Evolutionary conservation across 2,329 filamentous ascomycete species (phyloP).

Genomic region (Aotearoamyces nothofagi): DNA sequence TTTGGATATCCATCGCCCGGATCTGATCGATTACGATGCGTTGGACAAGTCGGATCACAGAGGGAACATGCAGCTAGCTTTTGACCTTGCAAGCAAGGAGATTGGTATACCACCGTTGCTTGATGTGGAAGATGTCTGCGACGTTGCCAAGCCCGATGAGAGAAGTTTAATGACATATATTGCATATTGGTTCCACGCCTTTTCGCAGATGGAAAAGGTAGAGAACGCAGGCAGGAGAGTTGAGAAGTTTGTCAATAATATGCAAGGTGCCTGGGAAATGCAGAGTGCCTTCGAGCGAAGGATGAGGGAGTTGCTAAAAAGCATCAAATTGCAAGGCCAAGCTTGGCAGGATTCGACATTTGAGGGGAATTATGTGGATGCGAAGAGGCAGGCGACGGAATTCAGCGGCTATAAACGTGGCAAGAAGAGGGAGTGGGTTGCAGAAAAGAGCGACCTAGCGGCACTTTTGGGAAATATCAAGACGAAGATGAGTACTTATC

Average conservation of each 20-base stretch:
- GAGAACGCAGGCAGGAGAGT: slow-evolving; percentile 93
- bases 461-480: slow-evolving; percentile 95
- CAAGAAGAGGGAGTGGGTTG: slow-evolving; percentile 89
- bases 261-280: slow-evolving; percentile 99
- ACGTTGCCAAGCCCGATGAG: slow-evolving; percentile 91
- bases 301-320: slow-evolving; percentile 67
- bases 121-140: slow-evolving; percentile 95
- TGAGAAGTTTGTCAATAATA: slow-evolving; percentile 96
- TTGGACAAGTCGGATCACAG: slow-evolving; percentile 88
- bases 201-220: slow-evolving; percentile 96
- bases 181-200: slow-evolving; percentile 99
- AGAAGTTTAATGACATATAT: slow-evolving; percentile 98
- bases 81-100: slow-evolving; percentile 89
- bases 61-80: slow-evolving; percentile 95
- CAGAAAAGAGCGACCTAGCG: slow-evolving; percentile 90
- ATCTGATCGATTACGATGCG: slow-evolving; percentile 91
- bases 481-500: slow-evolving; percentile 92
- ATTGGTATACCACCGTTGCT: slow-evolving; percentile 93
- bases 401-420: slow-evolving; percentile 86
- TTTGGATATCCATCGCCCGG: slow-evolving; percentile 90
- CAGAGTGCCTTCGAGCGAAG: slow-evolving; percentile 88
- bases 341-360: slow-evolving; percentile 71
- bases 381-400: slow-evolving; percentile 68
- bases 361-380: slow-evolving; percentile 82
- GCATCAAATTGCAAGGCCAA: slow-evolving; percentile 58